Evolutionary conservation across 208 protist species (phyloP), one percentile per base, ranked within the genome.

Genomic region (Acanthamoeba triangularis): DNA sequence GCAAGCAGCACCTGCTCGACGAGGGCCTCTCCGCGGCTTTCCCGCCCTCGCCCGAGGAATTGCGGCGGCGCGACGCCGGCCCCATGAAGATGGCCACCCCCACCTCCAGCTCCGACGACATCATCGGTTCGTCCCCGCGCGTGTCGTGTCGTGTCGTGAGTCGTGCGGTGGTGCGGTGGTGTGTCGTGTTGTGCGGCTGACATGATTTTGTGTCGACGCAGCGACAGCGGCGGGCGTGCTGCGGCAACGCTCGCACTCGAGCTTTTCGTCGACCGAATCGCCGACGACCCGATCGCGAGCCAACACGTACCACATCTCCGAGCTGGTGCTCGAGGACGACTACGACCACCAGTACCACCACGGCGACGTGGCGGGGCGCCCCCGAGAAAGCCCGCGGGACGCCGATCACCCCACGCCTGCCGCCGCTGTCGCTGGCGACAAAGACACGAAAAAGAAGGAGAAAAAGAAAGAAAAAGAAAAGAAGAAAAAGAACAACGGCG

Each of bases 261-360:
- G 61, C 25, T 67, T 67, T 67, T 67, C 61, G 61, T 67, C 61
- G 61, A 67, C 61, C 7, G 61, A 67, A 11, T 67, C 61, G 61
- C 61, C 61, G 61, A 67, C 25, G 61, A 67, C 72, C n/a, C 72
- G 72, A 20, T 80, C 72, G 30, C 72, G 72, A 23, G 72, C 72
- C 72, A 80, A 80, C 72, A 80, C 72, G 72, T 80, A 80, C 72
- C 72, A 80, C 37, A 80, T 80, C 30, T 80, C 72, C 72, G 72
- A 80, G 72, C 72, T 80, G 30, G 72, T 80, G 5, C 44, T 47
- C 44, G 44, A 47, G 25, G 72, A 80, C n/a, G 72, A 80, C 30
- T 25, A 80, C 33, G 65, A 74, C 33, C 5, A 3, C 25, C 25
- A n/a, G 28, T 2, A 35, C 3, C 33, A 30, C 65, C 65, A 74